Conservation (phyloP, 495 filamentous ascomycete genomes). For the Diplogelasinospora grovesii region DNA sequence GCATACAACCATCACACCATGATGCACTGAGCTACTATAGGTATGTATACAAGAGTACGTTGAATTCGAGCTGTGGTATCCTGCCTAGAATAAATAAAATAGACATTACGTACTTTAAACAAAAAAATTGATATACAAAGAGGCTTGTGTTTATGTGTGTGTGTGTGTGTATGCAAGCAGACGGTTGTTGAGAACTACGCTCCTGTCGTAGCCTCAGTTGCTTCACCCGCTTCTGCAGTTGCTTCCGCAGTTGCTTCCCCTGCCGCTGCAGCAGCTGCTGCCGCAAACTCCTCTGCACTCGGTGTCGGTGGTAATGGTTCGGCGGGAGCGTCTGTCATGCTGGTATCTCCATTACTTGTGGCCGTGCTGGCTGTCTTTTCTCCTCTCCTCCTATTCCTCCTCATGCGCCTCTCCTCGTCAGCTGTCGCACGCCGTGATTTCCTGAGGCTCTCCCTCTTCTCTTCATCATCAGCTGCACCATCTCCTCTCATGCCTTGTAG, state of each 20-base stretch:
- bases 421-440: conserved; percentile 60
- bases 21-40: too few species aligned
- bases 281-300: conserved; percentile 11
- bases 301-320: conserved; percentile 14
- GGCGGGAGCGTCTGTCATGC: conserved; percentile 2
- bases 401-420: conserved; percentile 59
- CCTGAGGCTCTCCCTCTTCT: conserved; percentile 50
- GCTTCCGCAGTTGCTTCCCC: not conserved
- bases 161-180: not conserved
- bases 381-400: conserved; percentile 45
- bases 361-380: conserved; percentile 40
- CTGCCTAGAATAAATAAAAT: conserved; percentile 1
- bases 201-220: not conserved
- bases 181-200: not conserved
- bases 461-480: conserved; percentile 46
- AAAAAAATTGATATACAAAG: too few species aligned
- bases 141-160: conserved; percentile 4
- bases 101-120: conserved; percentile 19
- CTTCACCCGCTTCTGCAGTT: not conserved
- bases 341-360: conserved; percentile 9
- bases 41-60: too few species aligned
- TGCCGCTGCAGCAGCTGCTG: conserved; percentile 3
- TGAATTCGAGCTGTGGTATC: too few species aligned
- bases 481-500: conserved; percentile 69
- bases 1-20: too few species aligned